Base-by-base conservation (phyloP, 2,329 filamentous ascomycete genomes). In the Grosmannia huntii region DNA sequence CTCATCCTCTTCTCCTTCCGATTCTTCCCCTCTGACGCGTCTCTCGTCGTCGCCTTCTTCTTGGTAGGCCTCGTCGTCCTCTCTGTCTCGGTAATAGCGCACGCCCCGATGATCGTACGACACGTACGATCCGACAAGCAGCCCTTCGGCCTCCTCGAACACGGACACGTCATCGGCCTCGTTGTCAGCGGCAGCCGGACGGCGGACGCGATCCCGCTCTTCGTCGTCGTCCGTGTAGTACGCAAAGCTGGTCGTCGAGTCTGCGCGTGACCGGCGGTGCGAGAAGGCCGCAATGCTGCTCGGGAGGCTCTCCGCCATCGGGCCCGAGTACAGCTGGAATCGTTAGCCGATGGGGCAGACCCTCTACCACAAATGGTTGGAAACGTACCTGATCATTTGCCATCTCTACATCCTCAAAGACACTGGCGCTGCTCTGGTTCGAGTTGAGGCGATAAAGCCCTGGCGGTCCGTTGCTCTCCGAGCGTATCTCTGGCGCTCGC, bases 341-440 rank as follows among this genome's bases (percentile, higher is more conserved):
- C 16, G 48, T 38, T 27, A 60, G 51, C 49, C 27, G n/a, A 7
- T 21, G 9, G n/a, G 11, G n/a, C 27, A n/a, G 25, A 3, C 16
- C 14, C 23, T 3, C 28, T 28, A 23, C 14, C 12, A 23, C 16
- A 9, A 27, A 16, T 25, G 21, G 2, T 14, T 16, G 21, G 2
- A 21, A 59, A 38, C 72, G 57, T 68, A 94, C 89, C 81, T 97
- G 92, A 69, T 96, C 89, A 56, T 95, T 90, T 23, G 94, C 92
- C 94, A 99, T 97, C 70, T 96, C 92, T n/a, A 97, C 91, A 71
- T 96, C 90, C 64, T 90, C 90, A 65, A 96, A 86, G 65, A 96
- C 85, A 72, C 89, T 95, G 41, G 85, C 78, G 71, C 79, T 83
- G 73, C 87, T 90, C 66, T 84, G 77, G 66, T 89, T 89, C 56